Evolutionary conservation across 1,139 yeast species (phyloP), one percentile per base, ranked within the genome.

Genomic region (Nadsonia starkeyi-henricii): DNA sequence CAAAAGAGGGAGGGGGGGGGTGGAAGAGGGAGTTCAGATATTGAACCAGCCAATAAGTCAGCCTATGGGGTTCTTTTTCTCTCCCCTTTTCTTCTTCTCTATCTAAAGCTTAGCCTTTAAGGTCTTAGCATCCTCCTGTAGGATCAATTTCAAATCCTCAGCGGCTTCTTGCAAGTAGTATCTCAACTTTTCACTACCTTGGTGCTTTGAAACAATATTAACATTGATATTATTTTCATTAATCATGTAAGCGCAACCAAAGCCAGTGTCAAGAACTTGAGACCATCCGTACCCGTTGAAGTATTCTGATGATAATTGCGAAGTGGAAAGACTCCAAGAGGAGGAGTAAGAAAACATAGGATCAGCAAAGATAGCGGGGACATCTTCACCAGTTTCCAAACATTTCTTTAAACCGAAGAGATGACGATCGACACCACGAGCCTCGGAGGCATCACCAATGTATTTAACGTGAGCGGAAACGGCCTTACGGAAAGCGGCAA

Each of bases 211-310:
- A 45, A 88, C 82, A 55, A 91, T 79, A 66, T 89, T 93, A 59
- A 91, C 79, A 62, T 88, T 93, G 58, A 88, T 63, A 79, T 86
- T 82, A 59, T 88, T 85, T 53, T 78, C 78, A 70, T 85, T 88
- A 62, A 89, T 75, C 85, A 88, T 85, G 71, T 91, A 91, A 20
- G 96, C 97, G 55, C 85, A 74, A 5, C 97, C 98, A 60, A 84
- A 81, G 15, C 98, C 98, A 53, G 83, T 85, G 62, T 91, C 96
- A 58, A 84, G 80, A 49, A 91, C 97, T 65, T 93, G 95, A 21
- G 96, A 81, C 88, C 89, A 91, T 47, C 98, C 98, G 76, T 91
- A 91, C 49, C 95, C 91, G 64, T 86, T 88, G 69, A 86, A 85
- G 67, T 71, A 73, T 63, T 86, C 95, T 12, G 95, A 82, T 15